These are phyloP conservation scores for Ceratocystis variospora DNA, from an alignment of 2,329 filamentous ascomycete genomes.

Conservation along the genomic window DNA sequence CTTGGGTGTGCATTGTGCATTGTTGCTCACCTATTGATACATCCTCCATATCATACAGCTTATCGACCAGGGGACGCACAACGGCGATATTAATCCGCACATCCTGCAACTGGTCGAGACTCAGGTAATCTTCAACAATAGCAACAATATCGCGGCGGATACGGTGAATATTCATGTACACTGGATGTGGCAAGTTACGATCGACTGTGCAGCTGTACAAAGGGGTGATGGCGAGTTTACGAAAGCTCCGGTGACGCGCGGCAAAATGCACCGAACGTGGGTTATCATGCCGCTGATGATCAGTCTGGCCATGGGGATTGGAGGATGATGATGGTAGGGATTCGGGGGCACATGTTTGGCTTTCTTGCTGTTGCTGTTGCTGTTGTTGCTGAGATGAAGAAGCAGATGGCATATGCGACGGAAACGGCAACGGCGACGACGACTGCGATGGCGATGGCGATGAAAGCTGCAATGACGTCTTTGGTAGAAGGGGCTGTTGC, in stretches of 20 bases:
- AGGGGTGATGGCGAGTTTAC: conserved; percentile 20
- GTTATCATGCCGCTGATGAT: not conserved
- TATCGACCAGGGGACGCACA: conserved; percentile 69
- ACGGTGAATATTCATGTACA: conserved; percentile 66
- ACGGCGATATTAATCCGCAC: conserved; percentile 70
- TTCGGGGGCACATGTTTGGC: not conserved
- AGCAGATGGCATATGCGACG: not conserved
- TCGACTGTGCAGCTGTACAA: conserved; percentile 43
- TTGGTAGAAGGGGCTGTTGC: conserved; percentile 4
- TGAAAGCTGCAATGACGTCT: not conserved
- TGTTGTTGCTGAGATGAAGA: not conserved
- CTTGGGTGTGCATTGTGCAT: too few species aligned
- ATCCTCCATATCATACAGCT: conserved; percentile 65
- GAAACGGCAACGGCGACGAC: not conserved
- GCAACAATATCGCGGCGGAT: conserved; percentile 50
- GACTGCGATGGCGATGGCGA: not conserved
- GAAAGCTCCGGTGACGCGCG: conserved; percentile 8
- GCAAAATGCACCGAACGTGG: conserved; percentile 6
- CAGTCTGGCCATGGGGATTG: not conserved
- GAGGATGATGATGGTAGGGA: not conserved
- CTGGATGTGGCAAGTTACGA: conserved; percentile 49
- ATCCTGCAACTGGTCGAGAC: conserved; percentile 50
- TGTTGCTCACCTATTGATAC: conserved; percentile 44
- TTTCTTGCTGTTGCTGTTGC: not conserved
- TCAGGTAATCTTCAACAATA: conserved; percentile 32